Base-by-base conservation (phyloP, 257 asterid species). In the Thymus mandschuricus region DNA sequence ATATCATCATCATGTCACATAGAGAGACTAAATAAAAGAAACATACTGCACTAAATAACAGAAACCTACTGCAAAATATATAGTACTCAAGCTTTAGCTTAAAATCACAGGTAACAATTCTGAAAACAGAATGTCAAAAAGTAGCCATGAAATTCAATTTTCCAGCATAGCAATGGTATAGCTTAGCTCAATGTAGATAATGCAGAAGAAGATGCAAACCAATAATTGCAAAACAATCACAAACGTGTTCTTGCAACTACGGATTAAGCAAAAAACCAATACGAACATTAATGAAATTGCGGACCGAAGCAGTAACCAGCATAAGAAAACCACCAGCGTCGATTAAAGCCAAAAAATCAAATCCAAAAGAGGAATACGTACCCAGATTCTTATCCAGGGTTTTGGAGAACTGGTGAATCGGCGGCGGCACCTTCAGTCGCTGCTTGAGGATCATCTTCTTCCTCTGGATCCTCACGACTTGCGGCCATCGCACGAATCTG, bases 381-480 rank as follows among this genome's bases (percentile, higher is more conserved):
- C 21, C 21, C 21, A 21, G 21, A 21, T 21, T 21, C 21, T 21
- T 21, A 21, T 21, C 21, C 15, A 11, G 75, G 2, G 85, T 80
- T 30, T 85, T 85, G 6, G 90, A 74, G 76, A 85, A 85, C 78
- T 85, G 90, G n/a, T 85, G 87, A 69, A 82, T 80, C 4, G 90
- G 82, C 33, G 90, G 90, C 12, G 86, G 88, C 49, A 83, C 85
- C 83, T 72, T 78, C 81, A 68, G 64, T 1, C 81, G 74, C 79
- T 75, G 83, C 76, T 79, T 80, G 51, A 80, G 9, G 40, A 86
- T 83, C 91, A 83, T 81, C 75, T 83, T 81, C 62, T 79, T 81
- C 12, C 91, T 76, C 67, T 85, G 90, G 49, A 85, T 80, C 43
- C 87, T 72, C 71, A 85, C 90, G n/a, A 82, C 90, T 52, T 85